Base-by-base conservation (phyloP, 768 basidiomycete species). In the Pluteus cervinus region DNA sequence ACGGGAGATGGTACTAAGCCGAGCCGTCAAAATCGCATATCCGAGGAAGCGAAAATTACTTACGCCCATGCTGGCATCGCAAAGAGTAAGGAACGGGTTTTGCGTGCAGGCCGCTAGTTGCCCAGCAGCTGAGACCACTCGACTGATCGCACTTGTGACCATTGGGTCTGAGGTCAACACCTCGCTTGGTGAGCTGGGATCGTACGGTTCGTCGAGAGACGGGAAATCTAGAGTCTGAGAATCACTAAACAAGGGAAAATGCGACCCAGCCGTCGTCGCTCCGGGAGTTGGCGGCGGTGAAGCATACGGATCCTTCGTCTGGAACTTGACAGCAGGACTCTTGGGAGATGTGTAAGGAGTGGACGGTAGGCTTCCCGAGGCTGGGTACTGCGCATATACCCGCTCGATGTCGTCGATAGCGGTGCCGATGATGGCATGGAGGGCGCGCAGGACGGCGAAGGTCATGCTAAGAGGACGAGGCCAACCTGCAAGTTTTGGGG, bases 11-110 rank as follows among this genome's bases (percentile, higher is more conserved):
- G 48, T 85, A 86, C 81, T 86, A 40, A 43, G 29, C 15, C 14
- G 34, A 26, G 31, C 14, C 33, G 22, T 40, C 15, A 42, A 34
- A 17, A 23, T 14, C 21, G 4, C n/a, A 17, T 8, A 15, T 8
- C 10, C 8, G n/a, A 12, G 12, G 25, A 8, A 3, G 7, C 8
- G n/a, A 15, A 14, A 3, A 33, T 40, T 35, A 64, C 80, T 43
- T 48, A 86, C 84, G 26, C 69, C 73, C 78, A 85, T 81, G 11
- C 66, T 57, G 2, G 81, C 81, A 53, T 86, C 85, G 48, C 81
- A 84, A 6, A 87, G 60, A n/a, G 74, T 72, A 21, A 82, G 59
- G 54, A 86, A 84, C 20, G 84, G 82, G 4, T 62, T 60, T 49
- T 85, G 81, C 14, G 84, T 77, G 15, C 73, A 77, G 4, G 68